Conservation (phyloP, 1,284 basidiomycete species). For the Pholiota adiposa region DNA sequence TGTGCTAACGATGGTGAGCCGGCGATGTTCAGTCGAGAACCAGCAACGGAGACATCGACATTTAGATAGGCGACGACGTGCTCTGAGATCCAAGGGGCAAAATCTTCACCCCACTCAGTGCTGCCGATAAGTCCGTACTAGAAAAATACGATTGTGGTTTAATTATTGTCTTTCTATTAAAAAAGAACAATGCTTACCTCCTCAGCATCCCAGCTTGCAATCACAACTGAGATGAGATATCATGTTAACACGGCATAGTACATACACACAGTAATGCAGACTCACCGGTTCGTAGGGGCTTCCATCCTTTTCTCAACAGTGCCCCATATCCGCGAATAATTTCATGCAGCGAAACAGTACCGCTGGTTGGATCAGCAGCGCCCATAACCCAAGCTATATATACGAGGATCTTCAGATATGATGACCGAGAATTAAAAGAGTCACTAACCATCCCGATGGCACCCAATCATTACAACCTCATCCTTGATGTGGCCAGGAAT, state of each 20-base stretch:
- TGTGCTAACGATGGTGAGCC: constrained; percentile 82
- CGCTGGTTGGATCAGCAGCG: constrained; percentile 86
- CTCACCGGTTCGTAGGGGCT: constrained; percentile 77
- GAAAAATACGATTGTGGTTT: background rate
- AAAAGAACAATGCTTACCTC: constrained; percentile 53
- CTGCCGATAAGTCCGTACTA: constrained; percentile 89
- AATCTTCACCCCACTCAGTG: constrained; percentile 92
- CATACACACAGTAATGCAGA: background rate
- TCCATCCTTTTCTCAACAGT: constrained; percentile 81
- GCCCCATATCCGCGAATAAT: constrained; percentile 82
- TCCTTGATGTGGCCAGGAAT: constrained; percentile 90
- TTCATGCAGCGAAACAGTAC: constrained; percentile 87
- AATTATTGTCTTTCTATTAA: background rate
- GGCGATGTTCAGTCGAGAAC: constrained; percentile 59
- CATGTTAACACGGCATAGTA: too few relatives aligned
- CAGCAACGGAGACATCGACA: constrained; percentile 71
- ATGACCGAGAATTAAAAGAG: background rate
- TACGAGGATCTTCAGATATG: background rate
- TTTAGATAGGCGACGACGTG: constrained; percentile 91
- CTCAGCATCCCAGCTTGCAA: constrained; percentile 94
- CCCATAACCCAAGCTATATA: constrained; percentile 64
- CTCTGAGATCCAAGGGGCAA: constrained; percentile 76
- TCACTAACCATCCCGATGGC: constrained; percentile 80
- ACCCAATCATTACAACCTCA: constrained; percentile 86
- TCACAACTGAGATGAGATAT: constrained; percentile 61